These are phyloP conservation scores for Hawksworthiomyces lignivorus DNA, from an alignment of 2,329 filamentous ascomycete species.

Conservation along the genomic window DNA sequence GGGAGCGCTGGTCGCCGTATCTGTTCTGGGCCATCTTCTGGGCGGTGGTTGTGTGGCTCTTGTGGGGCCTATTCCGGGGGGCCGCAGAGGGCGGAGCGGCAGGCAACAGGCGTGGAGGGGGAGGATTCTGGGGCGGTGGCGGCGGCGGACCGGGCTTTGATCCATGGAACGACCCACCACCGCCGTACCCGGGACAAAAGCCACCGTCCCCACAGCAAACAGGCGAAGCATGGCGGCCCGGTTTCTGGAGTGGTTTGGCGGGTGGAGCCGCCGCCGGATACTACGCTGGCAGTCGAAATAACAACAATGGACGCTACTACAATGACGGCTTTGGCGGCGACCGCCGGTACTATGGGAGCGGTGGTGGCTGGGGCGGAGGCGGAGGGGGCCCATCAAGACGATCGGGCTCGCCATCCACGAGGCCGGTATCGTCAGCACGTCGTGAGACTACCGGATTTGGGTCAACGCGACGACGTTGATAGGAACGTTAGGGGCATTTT, in stretches of 20 bases:
- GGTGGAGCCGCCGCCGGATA: constrained; percentile 65
- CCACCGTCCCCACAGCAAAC: constrained; percentile 20
- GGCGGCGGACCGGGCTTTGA: constrained; percentile 28
- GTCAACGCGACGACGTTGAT: constrained; percentile 53
- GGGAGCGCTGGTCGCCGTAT: background rate
- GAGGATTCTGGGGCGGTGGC: constrained; percentile 30
- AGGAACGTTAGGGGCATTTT: background rate
- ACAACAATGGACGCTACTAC: constrained; percentile 19
- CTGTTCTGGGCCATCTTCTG: constrained; percentile 58
- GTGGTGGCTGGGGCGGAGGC: constrained; percentile 22
- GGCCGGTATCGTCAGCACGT: constrained; percentile 35
- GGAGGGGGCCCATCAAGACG: constrained; percentile 24
- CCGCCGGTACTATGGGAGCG: constrained; percentile 1
- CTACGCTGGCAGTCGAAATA: constrained; percentile 45
- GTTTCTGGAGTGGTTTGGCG: constrained; percentile 65
- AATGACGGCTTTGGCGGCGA: constrained; percentile 15
- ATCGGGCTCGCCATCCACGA: constrained; percentile 27
- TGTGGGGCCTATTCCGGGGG: no score
- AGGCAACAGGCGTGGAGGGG: constrained; percentile 21
- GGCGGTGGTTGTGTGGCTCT: constrained; percentile 51
- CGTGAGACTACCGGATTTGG: constrained; percentile 68
- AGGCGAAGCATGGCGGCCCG: constrained; percentile 55
- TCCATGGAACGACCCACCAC: constrained; percentile 39
- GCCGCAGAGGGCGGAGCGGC: constrained; percentile 34
- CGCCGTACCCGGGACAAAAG: constrained; percentile 43